Percentiles rank a stretch among this genome's conserved stretches.
Evolutionary conservation across 1,284 basidiomycete genomes (phyloP).

Genomic region (Gymnopus androsaceus): DNA sequence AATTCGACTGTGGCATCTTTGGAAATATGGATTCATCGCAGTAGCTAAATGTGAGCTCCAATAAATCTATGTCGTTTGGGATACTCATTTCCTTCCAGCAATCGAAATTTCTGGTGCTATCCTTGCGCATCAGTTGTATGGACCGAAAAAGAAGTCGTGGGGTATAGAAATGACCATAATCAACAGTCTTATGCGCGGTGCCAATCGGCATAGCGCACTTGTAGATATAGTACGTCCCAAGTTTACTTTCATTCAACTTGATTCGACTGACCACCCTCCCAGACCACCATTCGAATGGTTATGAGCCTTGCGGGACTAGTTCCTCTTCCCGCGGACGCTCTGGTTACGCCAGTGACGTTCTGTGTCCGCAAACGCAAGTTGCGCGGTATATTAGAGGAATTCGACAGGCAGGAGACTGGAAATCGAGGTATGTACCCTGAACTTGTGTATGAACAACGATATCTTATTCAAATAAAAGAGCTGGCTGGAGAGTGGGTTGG

Average conservation of each 20-base stretch:
- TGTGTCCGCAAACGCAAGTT: slow-evolving; percentile 74
- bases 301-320: slow-evolving; percentile 83
- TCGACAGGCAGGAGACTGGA: slow-evolving; percentile 75
- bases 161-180: slow-evolving; percentile 87
- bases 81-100: slow-evolving; percentile 42
- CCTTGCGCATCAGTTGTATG: slow-evolving; percentile 72
- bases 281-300: slow-evolving; percentile 76
- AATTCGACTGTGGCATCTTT: slow-evolving; percentile 64
- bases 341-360: slow-evolving; percentile 95
- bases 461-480: too few species aligned
- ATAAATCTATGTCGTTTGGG: neutral
- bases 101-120: slow-evolving; percentile 71
- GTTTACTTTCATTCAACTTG: slow-evolving; percentile 1
- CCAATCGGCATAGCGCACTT: slow-evolving; percentile 81
- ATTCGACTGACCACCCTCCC: slow-evolving; percentile 14
- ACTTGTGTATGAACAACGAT: too few species aligned
- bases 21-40: slow-evolving; percentile 67
- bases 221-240: slow-evolving; percentile 73
- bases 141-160: slow-evolving; percentile 85
- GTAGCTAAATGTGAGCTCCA: slow-evolving; percentile 60
- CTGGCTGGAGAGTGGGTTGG: slow-evolving; percentile 96
- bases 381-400: slow-evolving; percentile 75
- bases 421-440: too few species aligned
- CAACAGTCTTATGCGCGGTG: slow-evolving; percentile 83
- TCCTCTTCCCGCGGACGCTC: slow-evolving; percentile 89